Percentiles rank a stretch among this genome's conserved stretches.
These are phyloP conservation scores for Pisolithus tinctorius DNA, from an alignment of 768 basidiomycete species.

Conservation along the genomic window DNA sequence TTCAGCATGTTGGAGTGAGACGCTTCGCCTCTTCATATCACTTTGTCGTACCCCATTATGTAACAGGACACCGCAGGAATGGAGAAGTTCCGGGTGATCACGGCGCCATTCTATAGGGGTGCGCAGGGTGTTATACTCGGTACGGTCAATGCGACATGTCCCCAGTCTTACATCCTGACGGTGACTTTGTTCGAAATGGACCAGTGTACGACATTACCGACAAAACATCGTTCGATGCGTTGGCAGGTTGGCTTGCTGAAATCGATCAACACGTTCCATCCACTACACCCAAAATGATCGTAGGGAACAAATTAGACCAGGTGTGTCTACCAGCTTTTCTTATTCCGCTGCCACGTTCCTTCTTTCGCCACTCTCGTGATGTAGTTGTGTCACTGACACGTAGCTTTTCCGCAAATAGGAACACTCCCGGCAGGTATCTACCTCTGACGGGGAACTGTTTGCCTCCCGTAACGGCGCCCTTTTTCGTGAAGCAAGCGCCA, in stretches of 20 bases:
- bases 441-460: conserved; percentile 17
- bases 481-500: too few relatives aligned
- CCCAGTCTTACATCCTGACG: not conserved
- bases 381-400: not conserved
- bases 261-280: conserved; percentile 78
- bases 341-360: not conserved
- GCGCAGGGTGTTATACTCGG: too few relatives aligned
- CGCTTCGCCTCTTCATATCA: too few relatives aligned
- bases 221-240: conserved; percentile 86
- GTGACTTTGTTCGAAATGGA: not conserved
- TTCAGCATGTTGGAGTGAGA: not conserved
- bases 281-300: too few relatives aligned
- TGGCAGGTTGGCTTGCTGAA: conserved; percentile 89
- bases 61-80: too few relatives aligned
- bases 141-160: too few relatives aligned
- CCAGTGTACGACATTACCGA: conserved; percentile 94
- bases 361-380: not conserved
- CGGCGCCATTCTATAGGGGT: too few relatives aligned
- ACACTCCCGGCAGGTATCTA: conserved; percentile 76
- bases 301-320: too few relatives aligned
- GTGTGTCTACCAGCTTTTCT: not conserved
- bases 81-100: too few relatives aligned
- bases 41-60: too few relatives aligned
- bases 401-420: conserved; percentile 41
- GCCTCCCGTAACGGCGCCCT: too few relatives aligned